A percentile compares a stretch with the other conserved stretches of the same genome.
Conservation (phyloP, 768 basidiomycete species). For the Podaxis sp. region DNA sequence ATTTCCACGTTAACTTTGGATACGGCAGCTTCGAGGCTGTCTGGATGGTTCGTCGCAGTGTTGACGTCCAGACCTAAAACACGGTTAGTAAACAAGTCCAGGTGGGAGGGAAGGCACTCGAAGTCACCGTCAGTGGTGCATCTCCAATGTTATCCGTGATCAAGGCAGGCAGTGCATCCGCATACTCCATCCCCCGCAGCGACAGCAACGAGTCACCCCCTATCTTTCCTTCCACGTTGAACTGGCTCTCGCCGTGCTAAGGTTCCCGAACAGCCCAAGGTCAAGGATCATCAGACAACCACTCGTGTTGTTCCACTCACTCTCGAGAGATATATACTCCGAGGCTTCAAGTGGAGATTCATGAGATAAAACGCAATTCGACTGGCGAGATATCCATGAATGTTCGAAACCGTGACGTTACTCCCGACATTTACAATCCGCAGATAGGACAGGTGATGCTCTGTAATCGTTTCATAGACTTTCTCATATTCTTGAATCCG, state of each 20-base stretch:
- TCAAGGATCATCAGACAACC: constrained; percentile 2
- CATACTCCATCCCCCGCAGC: constrained; percentile 80
- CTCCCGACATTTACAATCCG: constrained; percentile 92
- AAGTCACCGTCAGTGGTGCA: constrained; percentile 75
- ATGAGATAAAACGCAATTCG: constrained; percentile 98
- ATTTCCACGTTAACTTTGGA: constrained; percentile 97
- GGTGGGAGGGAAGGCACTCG: neutral
- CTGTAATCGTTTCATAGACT: constrained; percentile 93
- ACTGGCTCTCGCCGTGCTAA: constrained; percentile 97
- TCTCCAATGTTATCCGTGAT: constrained; percentile 91
- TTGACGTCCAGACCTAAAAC: constrained; percentile 96
- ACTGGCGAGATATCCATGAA: constrained; percentile 94
- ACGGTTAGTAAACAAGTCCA: neutral
- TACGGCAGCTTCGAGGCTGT: constrained; percentile 83
- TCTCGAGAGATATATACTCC: constrained; percentile 94
- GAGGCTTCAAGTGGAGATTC: constrained; percentile 96
- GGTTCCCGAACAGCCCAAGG: constrained; percentile 10
- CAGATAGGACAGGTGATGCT: constrained; percentile 87
- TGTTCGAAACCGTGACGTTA: constrained; percentile 81
- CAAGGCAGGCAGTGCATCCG: constrained; percentile 79
- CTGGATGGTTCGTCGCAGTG: constrained; percentile 88
- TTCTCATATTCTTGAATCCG: constrained; percentile 93
- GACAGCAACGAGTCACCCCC: constrained; percentile 96
- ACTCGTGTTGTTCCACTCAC: constrained; percentile 43
- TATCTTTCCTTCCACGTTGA: constrained; percentile 94